These are phyloP conservation scores for Spathaspora boniae DNA, from an alignment of 805 yeast genomes.

Conservation along the genomic window DNA sequence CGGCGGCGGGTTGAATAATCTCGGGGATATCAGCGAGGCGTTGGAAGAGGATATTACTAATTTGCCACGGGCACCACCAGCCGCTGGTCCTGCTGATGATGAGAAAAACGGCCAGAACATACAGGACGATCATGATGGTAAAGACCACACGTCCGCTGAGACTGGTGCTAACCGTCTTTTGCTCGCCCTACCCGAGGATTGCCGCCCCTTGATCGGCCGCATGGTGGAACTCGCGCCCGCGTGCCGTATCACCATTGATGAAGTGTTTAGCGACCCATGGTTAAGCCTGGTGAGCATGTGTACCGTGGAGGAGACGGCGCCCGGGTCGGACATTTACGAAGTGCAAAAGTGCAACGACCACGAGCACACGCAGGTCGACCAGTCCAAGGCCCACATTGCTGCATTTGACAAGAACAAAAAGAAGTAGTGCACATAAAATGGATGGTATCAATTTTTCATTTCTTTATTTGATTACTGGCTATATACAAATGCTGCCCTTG, in stretches of 20 bases:
- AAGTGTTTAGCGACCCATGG: slow-evolving; percentile 73
- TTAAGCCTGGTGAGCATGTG: slow-evolving; percentile 64
- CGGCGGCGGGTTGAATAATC: slow-evolving; percentile 4
- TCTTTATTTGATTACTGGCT: too few relatives aligned
- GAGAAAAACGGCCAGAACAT: not conserved
- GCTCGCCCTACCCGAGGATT: slow-evolving; percentile 67
- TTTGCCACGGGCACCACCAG: too few relatives aligned
- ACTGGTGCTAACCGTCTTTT: slow-evolving; percentile 71
- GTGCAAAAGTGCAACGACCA: slow-evolving; percentile 55
- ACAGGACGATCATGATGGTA: slow-evolving; percentile 5
- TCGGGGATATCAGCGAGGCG: slow-evolving; percentile 19
- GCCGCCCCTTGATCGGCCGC: slow-evolving; percentile 61
- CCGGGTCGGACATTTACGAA: slow-evolving; percentile 33
- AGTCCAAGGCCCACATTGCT: slow-evolving; percentile 93
- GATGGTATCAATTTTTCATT: slow-evolving; percentile 2
- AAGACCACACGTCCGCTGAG: slow-evolving; percentile 59
- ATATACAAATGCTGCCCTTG: slow-evolving; percentile 1
- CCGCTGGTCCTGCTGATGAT: too few relatives aligned
- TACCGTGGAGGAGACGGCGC: slow-evolving; percentile 43
- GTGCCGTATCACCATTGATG: slow-evolving; percentile 77
- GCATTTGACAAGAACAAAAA: slow-evolving; percentile 82
- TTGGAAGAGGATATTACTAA: slow-evolving; percentile 14
- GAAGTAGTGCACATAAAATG: slow-evolving; percentile 37
- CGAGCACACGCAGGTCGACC: slow-evolving; percentile 84
- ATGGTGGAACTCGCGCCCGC: slow-evolving; percentile 89